Base-by-base conservation (phyloP, 2,329 filamentous ascomycete genomes). In the Hypocrella siamensis region DNA sequence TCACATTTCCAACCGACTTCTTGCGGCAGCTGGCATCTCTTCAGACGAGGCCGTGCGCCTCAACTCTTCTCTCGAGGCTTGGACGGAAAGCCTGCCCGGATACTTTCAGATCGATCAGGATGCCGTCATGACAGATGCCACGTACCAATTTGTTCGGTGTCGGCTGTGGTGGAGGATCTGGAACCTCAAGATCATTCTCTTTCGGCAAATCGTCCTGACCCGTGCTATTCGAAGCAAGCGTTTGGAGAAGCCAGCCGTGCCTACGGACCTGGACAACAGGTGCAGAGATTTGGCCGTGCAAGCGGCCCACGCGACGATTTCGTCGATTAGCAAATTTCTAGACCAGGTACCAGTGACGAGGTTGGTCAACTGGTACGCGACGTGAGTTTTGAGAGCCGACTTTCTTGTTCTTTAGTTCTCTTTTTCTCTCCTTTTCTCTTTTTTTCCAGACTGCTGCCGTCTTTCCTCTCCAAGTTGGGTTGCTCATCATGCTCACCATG, bases 161-260 rank as follows among this genome's bases (percentile, higher is more conserved):
- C 43, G 45, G 16, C 38, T 52, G 3, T 49, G 45, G 47, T 52
- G 49, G 49, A 46, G 49, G 4, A 43, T 48, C 25, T 49, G 49
- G 46, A 52, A 52, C 28, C 26, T 52, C 9, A 47, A 45, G 30
- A 49, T 50, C 24, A 46, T 49, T 19, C 32, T 50, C 3, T 49
- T 49, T 26, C 45, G 48, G 12, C 45, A 47, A 19, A 33, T 50
- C 12, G 33, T 52, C 9, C 39, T 50, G 15, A 39, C 40, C 14
- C 40, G 42, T 6, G 46, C 45, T 5, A 40, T 49, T 15, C 39
- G 37, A 25, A 36, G 39, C n/a, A 37, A 30, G 11, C 38, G 25
- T 14, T n/a, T 14, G 9, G 35, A 24, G 36, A 39, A 6, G n/a
- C 27, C 31, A 5, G 17, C 31, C 5, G 30, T 32, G 9, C 21